Percentiles rank a stretch among this genome's conserved stretches.
Conservation (phyloP, 345 rosid species). For the Microthlaspi erraticum region DNA sequence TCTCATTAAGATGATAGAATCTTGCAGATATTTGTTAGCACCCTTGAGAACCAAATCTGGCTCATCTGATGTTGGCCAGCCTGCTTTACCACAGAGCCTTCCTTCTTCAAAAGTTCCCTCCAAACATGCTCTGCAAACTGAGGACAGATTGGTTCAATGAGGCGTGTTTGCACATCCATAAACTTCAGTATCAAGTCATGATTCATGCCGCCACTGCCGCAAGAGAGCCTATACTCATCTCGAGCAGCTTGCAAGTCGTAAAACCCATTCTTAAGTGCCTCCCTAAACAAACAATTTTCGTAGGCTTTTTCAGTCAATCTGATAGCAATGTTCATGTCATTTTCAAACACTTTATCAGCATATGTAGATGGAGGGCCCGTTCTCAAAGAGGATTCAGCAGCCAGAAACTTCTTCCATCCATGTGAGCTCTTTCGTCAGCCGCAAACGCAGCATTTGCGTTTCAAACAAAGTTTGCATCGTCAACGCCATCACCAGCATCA, state of each 20-base stretch:
- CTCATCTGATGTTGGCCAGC: no score
- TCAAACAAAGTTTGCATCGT: slow-evolving; percentile 98
- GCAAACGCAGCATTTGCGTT: slow-evolving; percentile 87
- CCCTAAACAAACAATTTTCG: slow-evolving; percentile 78
- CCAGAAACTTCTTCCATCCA: slow-evolving; percentile 89
- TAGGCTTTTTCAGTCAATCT: slow-evolving; percentile 70
- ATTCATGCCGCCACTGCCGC: slow-evolving; percentile 80
- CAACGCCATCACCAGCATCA: slow-evolving; percentile 97
- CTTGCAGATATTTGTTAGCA: no score
- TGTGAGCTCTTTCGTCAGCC: slow-evolving; percentile 84
- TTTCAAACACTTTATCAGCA: slow-evolving; percentile 87
- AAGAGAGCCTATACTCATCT: slow-evolving; percentile 88
- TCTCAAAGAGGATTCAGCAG: slow-evolving; percentile 75
- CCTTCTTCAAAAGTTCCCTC: no score
- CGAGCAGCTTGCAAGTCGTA: slow-evolving; percentile 94
- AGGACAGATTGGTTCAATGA: no score
- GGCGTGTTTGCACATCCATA: slow-evolving; percentile 95
- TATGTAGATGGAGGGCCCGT: slow-evolving; percentile 69
- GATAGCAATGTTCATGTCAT: slow-evolving; percentile 87
- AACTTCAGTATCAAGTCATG: slow-evolving; percentile 65
- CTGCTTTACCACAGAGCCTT: no score
- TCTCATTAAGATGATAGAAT: no score
- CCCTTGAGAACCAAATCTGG: no score
- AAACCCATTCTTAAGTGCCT: slow-evolving; percentile 88
- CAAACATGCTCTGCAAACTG: no score